Percentiles rank a stretch among this genome's conserved stretches.
phyloP scores from a whole-genome alignment of 371 early-diverging fungal species.

The Massospora cicadina region DNA sequence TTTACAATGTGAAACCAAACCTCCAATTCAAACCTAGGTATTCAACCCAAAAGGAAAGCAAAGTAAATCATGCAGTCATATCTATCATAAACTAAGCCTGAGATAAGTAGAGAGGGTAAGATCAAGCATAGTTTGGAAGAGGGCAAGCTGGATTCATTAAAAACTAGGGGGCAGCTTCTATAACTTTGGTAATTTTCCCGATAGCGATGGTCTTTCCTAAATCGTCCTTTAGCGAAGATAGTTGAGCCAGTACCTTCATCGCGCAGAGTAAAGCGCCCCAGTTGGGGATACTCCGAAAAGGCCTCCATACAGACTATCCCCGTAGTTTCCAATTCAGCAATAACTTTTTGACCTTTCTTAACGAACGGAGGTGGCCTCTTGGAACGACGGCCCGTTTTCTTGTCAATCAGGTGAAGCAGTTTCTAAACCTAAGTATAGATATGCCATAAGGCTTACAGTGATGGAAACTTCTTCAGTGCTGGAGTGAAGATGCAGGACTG shows the following conservation, averaged over 20 bases:
- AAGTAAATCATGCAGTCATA: too few relatives aligned
- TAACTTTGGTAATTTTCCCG: conserved; percentile 76
- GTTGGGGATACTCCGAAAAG: conserved; percentile 72
- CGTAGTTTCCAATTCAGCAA: conserved; percentile 63
- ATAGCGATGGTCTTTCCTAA: conserved; percentile 82
- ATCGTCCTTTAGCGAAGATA: background rate
- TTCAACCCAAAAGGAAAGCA: too few relatives aligned
- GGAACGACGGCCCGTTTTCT: conserved; percentile 66
- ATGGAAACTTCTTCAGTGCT: conserved; percentile 74
- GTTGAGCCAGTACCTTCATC: conserved; percentile 53
- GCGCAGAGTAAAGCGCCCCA: conserved; percentile 92
- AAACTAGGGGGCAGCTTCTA: conserved; percentile 15
- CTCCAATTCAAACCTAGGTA: too few relatives aligned
- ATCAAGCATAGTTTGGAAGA: too few relatives aligned
- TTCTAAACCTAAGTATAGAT: conserved; percentile 15
- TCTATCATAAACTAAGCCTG: too few relatives aligned
- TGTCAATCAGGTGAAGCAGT: conserved; percentile 78
- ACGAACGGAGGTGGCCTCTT: conserved; percentile 79
- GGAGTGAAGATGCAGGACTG: conserved; percentile 82
- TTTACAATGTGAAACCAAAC: too few relatives aligned
- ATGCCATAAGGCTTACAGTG: conserved; percentile 18
- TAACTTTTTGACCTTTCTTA: conserved; percentile 70
- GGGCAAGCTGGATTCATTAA: background rate
- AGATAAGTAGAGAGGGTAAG: too few relatives aligned
- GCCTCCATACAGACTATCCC: conserved; percentile 73